These are phyloP conservation scores for Candida maltosa DNA, from an alignment of 805 yeast genomes.

Conservation along the genomic window DNA sequence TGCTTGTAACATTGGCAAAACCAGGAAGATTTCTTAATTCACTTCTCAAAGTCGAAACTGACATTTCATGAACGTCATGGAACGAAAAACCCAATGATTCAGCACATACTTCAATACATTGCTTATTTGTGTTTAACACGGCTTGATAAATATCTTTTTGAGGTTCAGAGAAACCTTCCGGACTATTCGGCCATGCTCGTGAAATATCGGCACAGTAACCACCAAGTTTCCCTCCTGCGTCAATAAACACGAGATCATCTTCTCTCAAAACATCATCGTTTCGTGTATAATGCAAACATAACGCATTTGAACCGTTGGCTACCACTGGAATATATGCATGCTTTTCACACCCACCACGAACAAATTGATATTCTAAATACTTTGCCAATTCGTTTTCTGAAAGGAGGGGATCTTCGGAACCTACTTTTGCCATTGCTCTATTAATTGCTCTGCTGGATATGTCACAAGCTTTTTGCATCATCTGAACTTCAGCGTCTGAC, in stretches of 20 bases:
- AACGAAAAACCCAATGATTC: constrained; percentile 51
- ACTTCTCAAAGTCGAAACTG: constrained; percentile 54
- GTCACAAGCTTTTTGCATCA: constrained; percentile 80
- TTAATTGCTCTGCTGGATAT: constrained; percentile 84
- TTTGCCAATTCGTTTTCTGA: constrained; percentile 80
- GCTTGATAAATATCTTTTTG: constrained; percentile 88
- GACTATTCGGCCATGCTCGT: constrained; percentile 90
- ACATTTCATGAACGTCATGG: constrained; percentile 71
- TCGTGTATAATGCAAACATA: constrained; percentile 90
- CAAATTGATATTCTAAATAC: constrained; percentile 77
- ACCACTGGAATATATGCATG: constrained; percentile 94
- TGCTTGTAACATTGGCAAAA: constrained; percentile 46
- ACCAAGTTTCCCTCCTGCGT: constrained; percentile 91
- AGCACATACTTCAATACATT: constrained; percentile 70
- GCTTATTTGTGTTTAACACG: constrained; percentile 76
- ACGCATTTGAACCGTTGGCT: constrained; percentile 87
- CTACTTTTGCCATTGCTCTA: constrained; percentile 66
- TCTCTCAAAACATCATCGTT: constrained; percentile 78
- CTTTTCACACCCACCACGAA: constrained; percentile 83
- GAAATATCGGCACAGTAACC: constrained; percentile 96
- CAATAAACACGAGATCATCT: constrained; percentile 85
- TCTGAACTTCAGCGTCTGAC: constrained; percentile 68
- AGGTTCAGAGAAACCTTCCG: constrained; percentile 64
- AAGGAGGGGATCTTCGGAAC: constrained; percentile 41
- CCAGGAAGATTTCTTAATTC: constrained; percentile 74